These are phyloP conservation scores for Abrus pulchellus DNA, from an alignment of 306 rosid species.

Conservation along the genomic window DNA sequence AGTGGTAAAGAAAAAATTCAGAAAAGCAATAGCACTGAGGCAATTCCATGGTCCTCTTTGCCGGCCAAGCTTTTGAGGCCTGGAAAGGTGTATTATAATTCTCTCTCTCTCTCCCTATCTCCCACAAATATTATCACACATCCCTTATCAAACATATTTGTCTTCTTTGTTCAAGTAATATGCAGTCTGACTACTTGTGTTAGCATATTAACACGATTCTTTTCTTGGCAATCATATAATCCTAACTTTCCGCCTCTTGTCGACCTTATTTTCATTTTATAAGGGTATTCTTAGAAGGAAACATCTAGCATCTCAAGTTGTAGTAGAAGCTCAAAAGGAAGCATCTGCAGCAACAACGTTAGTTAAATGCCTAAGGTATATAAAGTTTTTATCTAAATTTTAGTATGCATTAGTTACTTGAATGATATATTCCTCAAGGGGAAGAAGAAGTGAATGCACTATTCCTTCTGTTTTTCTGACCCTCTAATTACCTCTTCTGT, in stretches of 20 bases:
- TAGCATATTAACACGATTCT: background rate
- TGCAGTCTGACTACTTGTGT: background rate
- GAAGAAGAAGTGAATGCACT: background rate
- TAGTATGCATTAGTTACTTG: background rate
- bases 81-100: constrained; percentile 70
- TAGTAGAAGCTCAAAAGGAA: constrained; percentile 88
- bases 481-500: constrained; percentile 13
- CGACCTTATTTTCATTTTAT: constrained; percentile 41
- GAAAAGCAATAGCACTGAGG: constrained; percentile 49
- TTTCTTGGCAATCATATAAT: constrained; percentile 20
- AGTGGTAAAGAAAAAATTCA: constrained; percentile 53
- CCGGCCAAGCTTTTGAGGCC: constrained; percentile 74
- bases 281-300: constrained; percentile 91
- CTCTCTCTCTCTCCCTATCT: constrained; percentile 25
- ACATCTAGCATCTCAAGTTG: constrained; percentile 80
- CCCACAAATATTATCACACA: background rate
- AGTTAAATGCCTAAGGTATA: constrained; percentile 83
- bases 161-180: background rate
- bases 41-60: constrained; percentile 72
- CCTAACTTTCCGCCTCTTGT: constrained; percentile 18
- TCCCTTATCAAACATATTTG: constrained; percentile 1
- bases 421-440: background rate
- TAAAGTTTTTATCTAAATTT: constrained; percentile 20
- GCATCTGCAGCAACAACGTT: constrained; percentile 74
- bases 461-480: background rate